These are phyloP conservation scores for Salvia hispanica DNA, from an alignment of 257 asterid species.

Conservation along the genomic window DNA sequence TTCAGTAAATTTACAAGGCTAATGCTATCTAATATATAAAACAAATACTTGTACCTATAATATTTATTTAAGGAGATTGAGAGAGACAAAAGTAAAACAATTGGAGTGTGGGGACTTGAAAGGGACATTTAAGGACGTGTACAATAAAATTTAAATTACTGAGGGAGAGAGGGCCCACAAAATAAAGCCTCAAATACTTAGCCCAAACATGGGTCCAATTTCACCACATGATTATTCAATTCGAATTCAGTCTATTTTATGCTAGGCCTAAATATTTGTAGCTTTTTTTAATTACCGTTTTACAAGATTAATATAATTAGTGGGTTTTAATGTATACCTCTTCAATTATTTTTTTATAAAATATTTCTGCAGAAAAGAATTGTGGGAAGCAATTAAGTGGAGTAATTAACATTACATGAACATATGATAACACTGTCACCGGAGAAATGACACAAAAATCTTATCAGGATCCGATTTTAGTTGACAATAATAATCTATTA, in stretches of 20 bases:
- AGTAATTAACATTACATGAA: too few species aligned
- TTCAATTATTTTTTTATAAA: background rate
- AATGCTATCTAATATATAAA: too few species aligned
- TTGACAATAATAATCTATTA: too few species aligned
- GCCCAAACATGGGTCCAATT: background rate
- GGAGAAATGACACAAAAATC: too few species aligned
- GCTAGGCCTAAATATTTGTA: background rate
- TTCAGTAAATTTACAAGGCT: too few species aligned
- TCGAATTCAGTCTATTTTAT: background rate
- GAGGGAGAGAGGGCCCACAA: constrained; percentile 7
- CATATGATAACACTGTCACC: too few species aligned
- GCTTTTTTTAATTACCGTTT: too few species aligned
- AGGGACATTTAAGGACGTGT: constrained; percentile 27
- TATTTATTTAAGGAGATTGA: background rate
- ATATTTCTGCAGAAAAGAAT: too few species aligned
- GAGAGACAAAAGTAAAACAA: constrained; percentile 15
- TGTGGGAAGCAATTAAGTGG: too few species aligned
- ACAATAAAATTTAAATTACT: constrained; percentile 20
- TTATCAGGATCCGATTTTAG: too few species aligned
- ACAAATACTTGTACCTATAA: too few species aligned
- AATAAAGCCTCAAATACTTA: constrained; percentile 1
- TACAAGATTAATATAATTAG: background rate
- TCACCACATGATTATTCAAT: background rate
- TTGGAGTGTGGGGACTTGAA: constrained; percentile 33
- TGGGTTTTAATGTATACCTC: background rate